Evolutionary conservation across 1,284 basidiomycete species (phyloP), one percentile per base, ranked within the genome.

Genomic region (Cerrena zonata): DNA sequence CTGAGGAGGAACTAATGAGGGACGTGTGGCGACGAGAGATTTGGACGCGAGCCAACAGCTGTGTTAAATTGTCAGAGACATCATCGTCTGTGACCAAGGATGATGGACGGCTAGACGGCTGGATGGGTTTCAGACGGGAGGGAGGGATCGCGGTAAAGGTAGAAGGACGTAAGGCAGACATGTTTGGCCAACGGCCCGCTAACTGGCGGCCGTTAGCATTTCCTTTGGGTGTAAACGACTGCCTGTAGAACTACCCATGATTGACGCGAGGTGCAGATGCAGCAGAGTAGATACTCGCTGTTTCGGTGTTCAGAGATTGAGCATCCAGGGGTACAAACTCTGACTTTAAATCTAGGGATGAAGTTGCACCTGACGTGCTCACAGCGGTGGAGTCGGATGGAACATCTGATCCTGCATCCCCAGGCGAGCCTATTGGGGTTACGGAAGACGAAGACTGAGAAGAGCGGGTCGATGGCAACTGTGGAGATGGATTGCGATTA

Each of bases 241-340:
- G 58, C n/a, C 54, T 23, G 26, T 51, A 55, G 40, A 60, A 54
- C 2, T 58, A 53, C 24, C 64, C 67, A 53, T 68, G 67, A 37
- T 63, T 48, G 26, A 69, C 61, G 4, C 50, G 45, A 10, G 67
- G 64, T 2, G 69, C 70, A 18, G 72, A 74, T 5, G 64, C 67
- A 4, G 63, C 58, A 12, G 73, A 75, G 53, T 75, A 73, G 19
- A 71, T 56, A 36, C 71, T 74, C 15, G 58, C 65, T 1, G 68
- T 66, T 44, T 70, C 69, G 37, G 58, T 51, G 24, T 65, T 48
- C 44, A 58, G 53, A 25, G 56, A 55, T 15, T 55, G 45, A 36
- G 49, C 24, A 46, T 53, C 36, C 47, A 47, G 15, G 38, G 21
- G 27, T 53, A 46, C 1, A 37, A 47, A 19, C 56, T 53, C 19